These are phyloP conservation scores for Bipolaris gigantea DNA, from an alignment of 2,329 filamentous ascomycete species.

Conservation along the genomic window DNA sequence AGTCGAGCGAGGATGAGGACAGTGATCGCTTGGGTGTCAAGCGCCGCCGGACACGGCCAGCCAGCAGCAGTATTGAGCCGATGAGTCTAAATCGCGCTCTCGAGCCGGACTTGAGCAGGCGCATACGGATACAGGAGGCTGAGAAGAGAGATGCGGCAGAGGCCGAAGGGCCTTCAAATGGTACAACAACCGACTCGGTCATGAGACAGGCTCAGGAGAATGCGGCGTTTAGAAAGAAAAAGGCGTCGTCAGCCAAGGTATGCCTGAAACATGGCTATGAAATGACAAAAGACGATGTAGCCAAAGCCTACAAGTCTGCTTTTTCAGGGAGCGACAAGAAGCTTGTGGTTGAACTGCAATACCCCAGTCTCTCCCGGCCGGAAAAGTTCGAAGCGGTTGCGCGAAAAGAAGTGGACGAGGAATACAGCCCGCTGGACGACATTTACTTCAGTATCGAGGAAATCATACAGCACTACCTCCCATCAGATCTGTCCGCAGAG, in stretches of 20 bases:
- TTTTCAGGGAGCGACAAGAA: conserved; percentile 51
- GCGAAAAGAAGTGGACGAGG: conserved; percentile 29
- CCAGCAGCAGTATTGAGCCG: conserved; percentile 43
- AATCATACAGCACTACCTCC: conserved; percentile 73
- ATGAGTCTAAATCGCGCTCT: conserved; percentile 40
- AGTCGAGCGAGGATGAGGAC: conserved; percentile 33
- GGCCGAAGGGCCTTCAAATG: conserved; percentile 2
- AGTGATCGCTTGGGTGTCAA: conserved; percentile 32
- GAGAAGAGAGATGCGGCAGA: conserved; percentile 9
- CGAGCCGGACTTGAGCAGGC: conserved; percentile 40
- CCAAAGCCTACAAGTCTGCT: conserved; percentile 55
- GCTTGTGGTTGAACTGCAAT: conserved; percentile 70
- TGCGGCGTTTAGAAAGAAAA: conserved; percentile 14
- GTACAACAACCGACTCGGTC: conserved; percentile 11
- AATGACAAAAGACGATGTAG: conserved; percentile 45
- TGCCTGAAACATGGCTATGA: conserved; percentile 47
- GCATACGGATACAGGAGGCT: conserved; percentile 34
- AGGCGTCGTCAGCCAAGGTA: conserved; percentile 16
- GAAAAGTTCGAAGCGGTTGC: conserved; percentile 56
- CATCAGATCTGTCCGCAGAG: conserved; percentile 64
- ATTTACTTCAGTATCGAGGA: conserved; percentile 66
- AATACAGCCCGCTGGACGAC: conserved; percentile 67
- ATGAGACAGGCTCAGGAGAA: conserved; percentile 9
- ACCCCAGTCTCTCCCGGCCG: conserved; percentile 71
- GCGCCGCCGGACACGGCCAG: conserved; percentile 39